Base-by-base conservation (phyloP, 2,329 filamentous ascomycete species). In the Xenosphaeropsis pyriputrescens region DNA sequence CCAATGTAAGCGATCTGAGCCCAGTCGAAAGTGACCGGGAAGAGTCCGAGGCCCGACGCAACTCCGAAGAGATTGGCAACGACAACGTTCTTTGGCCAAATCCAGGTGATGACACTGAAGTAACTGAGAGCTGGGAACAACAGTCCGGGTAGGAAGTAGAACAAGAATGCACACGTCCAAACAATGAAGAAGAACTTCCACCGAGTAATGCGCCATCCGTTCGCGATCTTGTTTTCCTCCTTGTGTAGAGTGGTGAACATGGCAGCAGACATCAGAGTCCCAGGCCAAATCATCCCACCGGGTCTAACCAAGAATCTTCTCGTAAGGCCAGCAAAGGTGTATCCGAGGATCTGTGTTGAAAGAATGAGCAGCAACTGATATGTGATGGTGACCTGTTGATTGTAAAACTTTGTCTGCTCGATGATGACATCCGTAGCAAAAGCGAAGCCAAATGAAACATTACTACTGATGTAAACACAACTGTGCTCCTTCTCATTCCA, bases 401-500 rank as follows among this genome's bases (percentile, higher is more conserved):
- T 77, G 59, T 93, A 93, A 57, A 93, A 93, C 43, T 84, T 76
- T 18, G 83, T 85, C 61, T 93, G 85, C 56, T 93, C 85, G 38
- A 93, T 83, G 47, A 93, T 91, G 41, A 91, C 80, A 61, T 91
- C 84, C 18, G 85, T 91, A 6, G 84, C 84, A 58, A 91, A 91
- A 18, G 85, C 84, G 58, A 91, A 91, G 2, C 84, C 85, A 54
- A 91, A 91, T 15, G 84, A 85, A 32, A 91, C 83, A 53, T 91
- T 91, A 60, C 83, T 89, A 64, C 80, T 85, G 48, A 91, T 85
- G 49, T 91, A 91, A 37, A 91, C 83, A 53, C 84, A 91, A 32
- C 79, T 83, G 56, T 91, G 85, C 55, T 91, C 84, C 55, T 91
- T 91, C 53, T 86, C 79, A 52, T 91, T 91, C 85, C 85, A 91